These are phyloP conservation scores for Filobasidium wieringae DNA, from an alignment of 768 basidiomycete species.

Conservation along the genomic window DNA sequence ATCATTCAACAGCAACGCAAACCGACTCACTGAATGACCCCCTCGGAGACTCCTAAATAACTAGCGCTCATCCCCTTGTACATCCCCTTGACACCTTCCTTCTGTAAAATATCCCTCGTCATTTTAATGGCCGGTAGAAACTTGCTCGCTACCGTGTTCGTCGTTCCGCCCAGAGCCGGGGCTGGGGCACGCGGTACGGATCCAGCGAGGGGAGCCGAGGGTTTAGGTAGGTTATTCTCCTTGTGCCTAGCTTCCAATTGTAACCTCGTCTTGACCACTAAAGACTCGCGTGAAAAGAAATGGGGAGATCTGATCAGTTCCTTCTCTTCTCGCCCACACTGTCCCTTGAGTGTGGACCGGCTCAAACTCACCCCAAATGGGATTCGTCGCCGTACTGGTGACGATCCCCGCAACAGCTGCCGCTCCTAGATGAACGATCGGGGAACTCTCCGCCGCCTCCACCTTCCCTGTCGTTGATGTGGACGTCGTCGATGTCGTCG, in stretches of 20 bases:
- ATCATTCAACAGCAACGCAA: not conserved
- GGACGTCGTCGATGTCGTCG: conserved; percentile 39
- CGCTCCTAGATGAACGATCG: conserved; percentile 70
- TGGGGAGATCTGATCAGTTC: not conserved
- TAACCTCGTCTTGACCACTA: conserved; percentile 86
- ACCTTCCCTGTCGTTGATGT: too few relatives aligned
- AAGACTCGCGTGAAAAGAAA: not conserved
- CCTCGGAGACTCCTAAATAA: conserved; percentile 89
- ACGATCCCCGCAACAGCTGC: conserved; percentile 66
- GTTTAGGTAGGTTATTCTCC: conserved; percentile 20
- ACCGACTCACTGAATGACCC: conserved; percentile 58
- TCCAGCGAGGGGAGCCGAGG: conserved; percentile 21
- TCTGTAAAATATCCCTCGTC: conserved; percentile 60
- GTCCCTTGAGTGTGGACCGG: not conserved
- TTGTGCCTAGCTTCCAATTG: conserved; percentile 49
- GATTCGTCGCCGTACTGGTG: conserved; percentile 86
- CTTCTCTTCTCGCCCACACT: not conserved
- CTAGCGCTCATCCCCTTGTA: conserved; percentile 93
- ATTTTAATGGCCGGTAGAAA: conserved; percentile 25
- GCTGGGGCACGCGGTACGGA: conserved; percentile 17
- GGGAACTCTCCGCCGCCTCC: conserved; percentile 66
- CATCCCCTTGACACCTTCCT: conserved; percentile 75
- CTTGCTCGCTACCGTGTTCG: conserved; percentile 1
- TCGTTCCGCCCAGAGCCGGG: not conserved
- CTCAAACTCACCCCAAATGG: conserved; percentile 58